A percentile compares a stretch with the other conserved stretches of the same genome.
Conservation (phyloP, 345 rosid species). For the Hibiscus mutabilis region DNA sequence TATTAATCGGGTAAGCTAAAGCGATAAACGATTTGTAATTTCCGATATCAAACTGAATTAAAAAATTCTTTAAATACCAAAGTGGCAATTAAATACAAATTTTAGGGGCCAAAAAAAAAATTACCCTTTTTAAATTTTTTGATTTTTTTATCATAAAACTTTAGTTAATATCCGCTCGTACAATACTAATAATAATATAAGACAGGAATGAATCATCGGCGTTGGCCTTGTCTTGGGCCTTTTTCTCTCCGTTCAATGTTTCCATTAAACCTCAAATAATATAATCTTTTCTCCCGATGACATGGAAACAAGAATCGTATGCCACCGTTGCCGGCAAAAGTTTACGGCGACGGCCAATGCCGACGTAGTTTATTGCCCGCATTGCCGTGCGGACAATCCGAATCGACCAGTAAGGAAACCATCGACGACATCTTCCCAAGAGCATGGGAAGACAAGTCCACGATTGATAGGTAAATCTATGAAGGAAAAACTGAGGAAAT, state of each 20-base stretch:
- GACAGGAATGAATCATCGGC: not conserved
- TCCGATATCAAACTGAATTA: no score
- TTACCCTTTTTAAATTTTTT: no score
- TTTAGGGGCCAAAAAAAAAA: no score
- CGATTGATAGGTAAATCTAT: not conserved
- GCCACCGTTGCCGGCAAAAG: constrained; percentile 10
- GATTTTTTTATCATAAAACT: no score
- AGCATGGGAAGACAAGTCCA: not conserved
- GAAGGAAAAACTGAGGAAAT: not conserved
- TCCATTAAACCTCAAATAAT: not conserved
- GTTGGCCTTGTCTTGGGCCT: not conserved
- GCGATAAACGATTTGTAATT: no score
- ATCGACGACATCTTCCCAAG: not conserved
- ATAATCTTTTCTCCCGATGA: not conserved
- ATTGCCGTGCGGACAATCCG: not conserved
- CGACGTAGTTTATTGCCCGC: not conserved
- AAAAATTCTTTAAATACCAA: no score
- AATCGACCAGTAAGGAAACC: not conserved
- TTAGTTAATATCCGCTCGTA: not conserved
- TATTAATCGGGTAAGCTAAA: no score
- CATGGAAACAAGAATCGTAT: not conserved
- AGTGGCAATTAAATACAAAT: no score
- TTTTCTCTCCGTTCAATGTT: not conserved
- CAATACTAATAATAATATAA: not conserved
- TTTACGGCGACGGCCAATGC: not conserved